These are phyloP conservation scores for Diddensiella santjacobensis DNA, from an alignment of 805 yeast genomes.

Conservation along the genomic window DNA sequence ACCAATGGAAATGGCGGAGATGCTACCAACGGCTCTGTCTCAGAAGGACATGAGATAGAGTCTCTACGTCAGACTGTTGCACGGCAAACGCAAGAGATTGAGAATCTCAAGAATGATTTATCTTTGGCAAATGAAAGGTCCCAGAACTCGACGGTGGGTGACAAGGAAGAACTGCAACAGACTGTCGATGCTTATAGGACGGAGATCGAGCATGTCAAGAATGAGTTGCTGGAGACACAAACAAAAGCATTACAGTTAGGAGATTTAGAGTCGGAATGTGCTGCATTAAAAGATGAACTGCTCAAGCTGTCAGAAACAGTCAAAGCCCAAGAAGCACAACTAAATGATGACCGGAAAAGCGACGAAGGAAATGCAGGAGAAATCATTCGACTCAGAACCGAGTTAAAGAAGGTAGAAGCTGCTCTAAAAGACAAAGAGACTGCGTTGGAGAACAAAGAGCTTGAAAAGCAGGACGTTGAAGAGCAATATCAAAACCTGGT, in stretches of 20 bases:
- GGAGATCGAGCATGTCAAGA: neutral
- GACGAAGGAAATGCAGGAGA: neutral
- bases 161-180: neutral
- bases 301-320: neutral
- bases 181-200: neutral
- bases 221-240: neutral
- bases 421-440: too few species aligned
- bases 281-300: neutral
- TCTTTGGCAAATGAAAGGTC: neutral
- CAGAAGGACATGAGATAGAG: neutral
- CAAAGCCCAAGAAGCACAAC: constrained; percentile 3
- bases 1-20: neutral
- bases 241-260: neutral
- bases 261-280: neutral
- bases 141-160: neutral
- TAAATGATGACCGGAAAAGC: neutral
- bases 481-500: constrained; percentile 39
- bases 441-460: constrained; percentile 51
- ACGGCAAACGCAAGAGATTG: neutral
- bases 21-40: neutral
- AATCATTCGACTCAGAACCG: too few species aligned
- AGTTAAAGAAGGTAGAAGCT: constrained; percentile 5
- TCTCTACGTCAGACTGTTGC: neutral
- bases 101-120: neutral
- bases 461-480: constrained; percentile 38